phyloP scores from a whole-genome alignment of 2,329 filamentous ascomycete genomes.

The Monilinia fructicola region DNA sequence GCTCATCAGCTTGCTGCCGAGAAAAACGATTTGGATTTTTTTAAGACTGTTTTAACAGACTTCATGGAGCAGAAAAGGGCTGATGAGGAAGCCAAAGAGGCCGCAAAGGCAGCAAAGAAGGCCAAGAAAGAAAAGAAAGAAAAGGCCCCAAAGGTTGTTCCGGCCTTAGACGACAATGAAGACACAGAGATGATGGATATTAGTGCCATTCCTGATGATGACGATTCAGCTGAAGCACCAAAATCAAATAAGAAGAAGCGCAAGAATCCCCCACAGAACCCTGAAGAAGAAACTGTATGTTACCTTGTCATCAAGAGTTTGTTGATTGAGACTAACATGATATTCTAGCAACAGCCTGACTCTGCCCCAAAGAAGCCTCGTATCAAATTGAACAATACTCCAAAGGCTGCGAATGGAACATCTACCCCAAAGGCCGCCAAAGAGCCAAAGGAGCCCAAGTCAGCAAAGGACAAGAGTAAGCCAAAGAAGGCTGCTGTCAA shows the following conservation, averaged over 20 bases:
- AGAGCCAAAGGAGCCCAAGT: constrained; percentile 42
- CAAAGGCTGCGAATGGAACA: constrained; percentile 62
- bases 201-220: constrained; percentile 53
- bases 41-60: constrained; percentile 75
- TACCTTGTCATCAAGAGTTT: not conserved
- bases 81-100: constrained; percentile 49
- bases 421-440: constrained; percentile 35
- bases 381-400: constrained; percentile 64
- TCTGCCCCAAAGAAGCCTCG: constrained; percentile 64
- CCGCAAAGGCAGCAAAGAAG: constrained; percentile 50
- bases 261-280: constrained; percentile 60
- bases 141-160: constrained; percentile 45
- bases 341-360: constrained; percentile 41
- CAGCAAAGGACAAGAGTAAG: constrained; percentile 42
- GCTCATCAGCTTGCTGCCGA: constrained; percentile 82
- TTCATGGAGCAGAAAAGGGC: constrained; percentile 65
- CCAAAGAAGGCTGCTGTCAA: constrained; percentile 56
- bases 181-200: constrained; percentile 62
- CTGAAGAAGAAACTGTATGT: constrained; percentile 66
- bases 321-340: not conserved
- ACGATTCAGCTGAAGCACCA: constrained; percentile 49
- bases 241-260: constrained; percentile 71
- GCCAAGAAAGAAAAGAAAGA: constrained; percentile 44
- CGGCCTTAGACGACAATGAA: constrained; percentile 53
- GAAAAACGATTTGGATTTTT: constrained; percentile 73